Base-by-base conservation (phyloP, 208 protist genomes). In the Balamuthia mandrillaris region DNA sequence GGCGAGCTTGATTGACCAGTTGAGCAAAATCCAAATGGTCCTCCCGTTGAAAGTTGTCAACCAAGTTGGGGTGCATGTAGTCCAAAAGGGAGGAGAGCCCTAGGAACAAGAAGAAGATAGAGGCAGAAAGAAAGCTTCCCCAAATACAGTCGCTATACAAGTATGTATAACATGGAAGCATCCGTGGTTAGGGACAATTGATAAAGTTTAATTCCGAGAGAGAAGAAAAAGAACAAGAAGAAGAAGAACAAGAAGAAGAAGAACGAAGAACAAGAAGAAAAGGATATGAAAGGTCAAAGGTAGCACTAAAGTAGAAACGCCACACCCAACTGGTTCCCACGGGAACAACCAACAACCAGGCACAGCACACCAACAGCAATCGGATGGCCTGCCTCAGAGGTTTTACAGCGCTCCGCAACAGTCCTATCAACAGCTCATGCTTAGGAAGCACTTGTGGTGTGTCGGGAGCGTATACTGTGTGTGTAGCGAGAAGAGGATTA, bases 321-420 rank as follows among this genome's bases (percentile, higher is more conserved):
- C 72, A 81, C 37, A 81, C 61, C 72, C 72, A 81, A 33, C 49
- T 45, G 4, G 72, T 81, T 27, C 27, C 42, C 31, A 81, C 18
- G 27, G 72, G 72, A 3, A 61, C 24, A n/a, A 3, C 51, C 3
- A 58, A 21, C 18, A 60, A n/a, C 72, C 72, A 81, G 3, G 9
- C 24, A 2, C 42, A 39, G 42, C 2, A 5, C 49, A 61, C 45
- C 4, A 61, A 24, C 27, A 56, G 16, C 4, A 61, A 16, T 61
- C 72, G 16, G 2, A 33, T 2, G 47, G 3, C 21, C 14, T 21
- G 31, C 21, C 12, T 14, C 29, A 49, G 29, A 10, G 9, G 66
- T 16, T n/a, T 2, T 61, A 6, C 27, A 9, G 47, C 72, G 47
- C 47, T 63, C 29, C 42, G 24, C 31, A 61, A 24, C 18, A 61